Evolutionary conservation across 495 filamentous ascomycete species (phyloP).

Genomic region (Annulohypoxylon bovei): DNA sequence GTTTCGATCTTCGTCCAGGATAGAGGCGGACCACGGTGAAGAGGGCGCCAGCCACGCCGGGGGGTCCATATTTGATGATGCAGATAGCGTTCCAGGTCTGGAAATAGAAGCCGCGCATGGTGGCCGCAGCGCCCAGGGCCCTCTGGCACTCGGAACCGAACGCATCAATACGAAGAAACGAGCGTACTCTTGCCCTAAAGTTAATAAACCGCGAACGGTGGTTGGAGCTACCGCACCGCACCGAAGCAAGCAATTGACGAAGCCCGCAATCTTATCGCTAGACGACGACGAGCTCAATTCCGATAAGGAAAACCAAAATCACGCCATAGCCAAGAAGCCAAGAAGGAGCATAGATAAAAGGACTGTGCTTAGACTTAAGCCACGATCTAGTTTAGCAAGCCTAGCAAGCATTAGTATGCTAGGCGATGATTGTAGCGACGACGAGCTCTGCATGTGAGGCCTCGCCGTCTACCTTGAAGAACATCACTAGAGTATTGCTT

Average conservation of each 20-base stretch:
- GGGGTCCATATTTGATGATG: constrained; percentile 18
- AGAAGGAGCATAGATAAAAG: constrained; percentile 34
- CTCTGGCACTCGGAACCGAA: constrained; percentile 8
- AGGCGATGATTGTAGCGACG: constrained; percentile 46
- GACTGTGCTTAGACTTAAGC: constrained; percentile 17
- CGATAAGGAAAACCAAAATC: constrained; percentile 40
- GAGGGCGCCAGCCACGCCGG: constrained; percentile 21
- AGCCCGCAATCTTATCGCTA: neutral
- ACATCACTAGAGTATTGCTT: neutral
- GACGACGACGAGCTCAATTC: constrained; percentile 32
- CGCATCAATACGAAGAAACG: constrained; percentile 38
- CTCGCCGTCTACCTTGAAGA: neutral
- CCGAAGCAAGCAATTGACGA: constrained; percentile 6
- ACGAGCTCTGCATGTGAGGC: constrained; percentile 51
- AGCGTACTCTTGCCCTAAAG: constrained; percentile 21
- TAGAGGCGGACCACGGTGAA: constrained; percentile 11
- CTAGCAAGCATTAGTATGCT: constrained; percentile 15
- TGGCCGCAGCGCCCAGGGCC: constrained; percentile 4
- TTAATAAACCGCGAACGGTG: constrained; percentile 17
- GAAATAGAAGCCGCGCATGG: constrained; percentile 27
- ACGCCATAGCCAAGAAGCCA: constrained; percentile 31
- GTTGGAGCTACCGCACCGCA: neutral
- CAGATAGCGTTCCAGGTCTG: constrained; percentile 30
- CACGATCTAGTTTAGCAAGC: constrained; percentile 27
- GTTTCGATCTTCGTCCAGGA: constrained; percentile 27